A percentile compares a stretch with the other conserved stretches of the same genome.
These are phyloP conservation scores for Thelonectria discophora DNA, from an alignment of 2,329 filamentous ascomycete species.

Conservation along the genomic window DNA sequence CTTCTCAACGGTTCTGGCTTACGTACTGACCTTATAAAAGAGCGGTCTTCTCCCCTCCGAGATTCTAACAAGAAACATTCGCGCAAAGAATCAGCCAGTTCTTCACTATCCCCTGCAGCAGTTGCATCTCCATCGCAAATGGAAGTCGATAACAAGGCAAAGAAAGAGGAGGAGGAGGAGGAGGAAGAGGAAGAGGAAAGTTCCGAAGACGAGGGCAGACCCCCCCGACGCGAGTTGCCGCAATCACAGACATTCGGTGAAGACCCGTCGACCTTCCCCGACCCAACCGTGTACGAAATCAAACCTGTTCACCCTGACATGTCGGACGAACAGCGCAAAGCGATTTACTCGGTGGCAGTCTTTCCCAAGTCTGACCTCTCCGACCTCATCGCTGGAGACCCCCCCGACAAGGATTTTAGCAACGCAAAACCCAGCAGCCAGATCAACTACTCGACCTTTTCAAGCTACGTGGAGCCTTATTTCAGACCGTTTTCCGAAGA, in stretches of 20 bases:
- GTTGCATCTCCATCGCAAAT: constrained; percentile 62
- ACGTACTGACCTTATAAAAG: constrained; percentile 42
- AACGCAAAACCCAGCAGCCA: constrained; percentile 93
- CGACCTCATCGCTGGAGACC: constrained; percentile 86
- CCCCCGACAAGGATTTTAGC: constrained; percentile 95
- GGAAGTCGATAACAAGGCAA: constrained; percentile 65
- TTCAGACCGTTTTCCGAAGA: constrained; percentile 91
- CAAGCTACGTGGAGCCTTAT: constrained; percentile 90
- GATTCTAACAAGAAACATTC: constrained; percentile 64
- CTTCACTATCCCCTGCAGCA: constrained; percentile 66
- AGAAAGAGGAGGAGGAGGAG: constrained; percentile 35
- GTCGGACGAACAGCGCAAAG: constrained; percentile 83
- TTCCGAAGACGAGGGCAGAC: constrained; percentile 68
- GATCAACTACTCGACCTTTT: constrained; percentile 92
- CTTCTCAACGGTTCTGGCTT: background rate
- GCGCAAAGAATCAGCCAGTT: constrained; percentile 65
- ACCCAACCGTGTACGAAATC: constrained; percentile 96
- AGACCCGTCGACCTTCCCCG: constrained; percentile 88
- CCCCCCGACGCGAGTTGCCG: constrained; percentile 70
- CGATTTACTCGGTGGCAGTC: constrained; percentile 85
- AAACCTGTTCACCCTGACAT: constrained; percentile 77
- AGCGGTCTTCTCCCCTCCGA: constrained; percentile 63
- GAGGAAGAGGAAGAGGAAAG: constrained; percentile 55
- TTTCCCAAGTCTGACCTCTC: constrained; percentile 85
- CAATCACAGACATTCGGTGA: constrained; percentile 91